phyloP scores from a whole-genome alignment of 2,329 filamentous ascomycete species.

The Colletotrichum somersetense region DNA sequence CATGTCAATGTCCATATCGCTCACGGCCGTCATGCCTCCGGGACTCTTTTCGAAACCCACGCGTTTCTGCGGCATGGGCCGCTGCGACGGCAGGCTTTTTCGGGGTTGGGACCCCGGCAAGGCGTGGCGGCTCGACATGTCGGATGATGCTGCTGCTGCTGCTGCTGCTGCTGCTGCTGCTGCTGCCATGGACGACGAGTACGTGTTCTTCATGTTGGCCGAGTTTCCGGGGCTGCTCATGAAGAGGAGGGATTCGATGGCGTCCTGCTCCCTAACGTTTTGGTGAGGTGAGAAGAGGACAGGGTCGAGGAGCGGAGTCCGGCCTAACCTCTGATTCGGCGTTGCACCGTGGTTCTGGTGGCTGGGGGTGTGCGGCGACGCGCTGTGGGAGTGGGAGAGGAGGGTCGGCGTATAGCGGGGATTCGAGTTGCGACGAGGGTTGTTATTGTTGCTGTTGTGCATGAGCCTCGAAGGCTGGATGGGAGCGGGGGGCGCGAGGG shows the following conservation, averaged over 20 bases:
- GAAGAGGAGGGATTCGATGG: conserved; percentile 83
- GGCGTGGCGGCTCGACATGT: conserved; percentile 47
- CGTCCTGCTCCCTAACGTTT: conserved; percentile 81
- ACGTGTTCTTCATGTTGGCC: conserved; percentile 69
- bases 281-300: conserved; percentile 78
- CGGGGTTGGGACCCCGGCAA: conserved; percentile 64
- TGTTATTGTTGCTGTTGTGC: conserved; percentile 44
- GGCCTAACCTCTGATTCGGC: conserved; percentile 50
- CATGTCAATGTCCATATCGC: conserved; percentile 60
- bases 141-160: conserved; percentile 1
- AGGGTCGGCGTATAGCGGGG: conserved; percentile 63
- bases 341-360: conserved; percentile 41
- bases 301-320: conserved; percentile 59
- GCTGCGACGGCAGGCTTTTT: conserved; percentile 64
- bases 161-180: no score
- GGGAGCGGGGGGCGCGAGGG: conserved; percentile 66
- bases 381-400: conserved; percentile 62
- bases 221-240: conserved; percentile 85
- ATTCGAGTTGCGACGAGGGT: conserved; percentile 64
- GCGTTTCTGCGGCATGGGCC: conserved; percentile 59
- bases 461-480: conserved; percentile 62
- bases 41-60: conserved; percentile 64
- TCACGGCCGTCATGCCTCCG: conserved; percentile 51
- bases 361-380: conserved; percentile 54
- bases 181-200: conserved; percentile 57